These are phyloP conservation scores for Alternaria triticimaculans DNA, from an alignment of 2,329 filamentous ascomycete species.

Conservation along the genomic window DNA sequence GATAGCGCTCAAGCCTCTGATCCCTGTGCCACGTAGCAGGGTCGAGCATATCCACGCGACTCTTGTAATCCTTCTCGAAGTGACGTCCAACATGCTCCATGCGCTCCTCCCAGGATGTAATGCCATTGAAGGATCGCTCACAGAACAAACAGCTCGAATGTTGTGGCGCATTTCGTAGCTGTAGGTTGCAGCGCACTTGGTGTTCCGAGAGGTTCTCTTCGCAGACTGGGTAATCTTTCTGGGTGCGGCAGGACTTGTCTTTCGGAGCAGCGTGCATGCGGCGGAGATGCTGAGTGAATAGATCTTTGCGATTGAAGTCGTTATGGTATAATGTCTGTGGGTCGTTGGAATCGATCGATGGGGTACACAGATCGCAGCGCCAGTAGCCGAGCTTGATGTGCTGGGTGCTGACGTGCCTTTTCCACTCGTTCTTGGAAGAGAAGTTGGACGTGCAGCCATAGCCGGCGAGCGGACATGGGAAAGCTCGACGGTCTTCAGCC, in stretches of 20 bases:
- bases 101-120: slow-evolving; percentile 75
- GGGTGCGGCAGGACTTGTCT: slow-evolving; percentile 37
- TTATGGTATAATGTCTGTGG: slow-evolving; percentile 51
- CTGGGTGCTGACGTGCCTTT: slow-evolving; percentile 81
- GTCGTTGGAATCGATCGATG: slow-evolving; percentile 42
- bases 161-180: slow-evolving; percentile 67
- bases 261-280: slow-evolving; percentile 76
- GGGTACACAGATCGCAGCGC: slow-evolving; percentile 71
- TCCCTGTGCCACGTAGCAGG: slow-evolving; percentile 36
- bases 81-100: slow-evolving; percentile 90
- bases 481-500: slow-evolving; percentile 57
- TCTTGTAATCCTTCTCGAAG: slow-evolving; percentile 64
- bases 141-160: slow-evolving; percentile 72
- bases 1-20: slow-evolving; percentile 46
- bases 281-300: slow-evolving; percentile 86
- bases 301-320: slow-evolving; percentile 89
- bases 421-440: slow-evolving; percentile 91
- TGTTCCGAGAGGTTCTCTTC: slow-evolving; percentile 64
- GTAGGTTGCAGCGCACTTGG: slow-evolving; percentile 64
- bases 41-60: slow-evolving; percentile 21
- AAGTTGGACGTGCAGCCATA: slow-evolving; percentile 79
- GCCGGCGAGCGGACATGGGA: slow-evolving; percentile 77
- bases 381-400: slow-evolving; percentile 79
- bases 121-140: slow-evolving; percentile 65
- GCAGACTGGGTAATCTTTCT: slow-evolving; percentile 53